Evolutionary conservation across 257 asterid genomes (phyloP), one percentile per base, ranked within the genome.

Genomic region (Solanum virginianum): DNA sequence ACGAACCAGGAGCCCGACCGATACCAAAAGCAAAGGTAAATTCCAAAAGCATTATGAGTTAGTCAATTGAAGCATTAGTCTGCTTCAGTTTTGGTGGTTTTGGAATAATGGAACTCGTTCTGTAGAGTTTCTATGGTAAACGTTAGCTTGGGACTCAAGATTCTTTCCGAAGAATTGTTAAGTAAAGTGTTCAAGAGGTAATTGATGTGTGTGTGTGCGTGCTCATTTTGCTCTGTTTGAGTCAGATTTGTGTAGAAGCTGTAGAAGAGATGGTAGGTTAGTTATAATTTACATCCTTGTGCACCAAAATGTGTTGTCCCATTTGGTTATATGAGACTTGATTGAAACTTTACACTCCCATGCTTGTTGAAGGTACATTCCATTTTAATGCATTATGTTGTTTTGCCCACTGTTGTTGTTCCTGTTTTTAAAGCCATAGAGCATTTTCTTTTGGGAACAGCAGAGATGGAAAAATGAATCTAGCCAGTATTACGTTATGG

Each of bases 1-100:
- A 92, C 57, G 95, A 92, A 53, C 92, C 93, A 51, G 88, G 90
- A 66, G 92, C 92, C 56, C 87, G 93, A 24, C 95, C 97, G 24
- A 84, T 90, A 83, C 97, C 93, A 75, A 93, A 93, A 82, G 95
- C 97, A 11, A 93, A 93, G 97, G 97, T 93, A 87, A 54, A 54
- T 36, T 55, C 17, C 36, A 24, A 70, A 47, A 8, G 77, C 29
- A 79, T 60, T 7, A 51, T 56, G 17, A 55, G 41, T 80, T 7
- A 20, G 24, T 4, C 57, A 70, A 22, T 11, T 13, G 59, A 12
- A 22, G 56, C 18, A 65, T 45, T 43, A 55, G 80, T 68, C 17
- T 65, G 16, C 68, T 54, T 16, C 57, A n/a, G 24, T 45, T 74
- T 45, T 74, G 39, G 81, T 74, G 59, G 43, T 49, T 75, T 49